Conservation (phyloP, 2,329 filamentous ascomycete species). For the Bertia moriformis region DNA sequence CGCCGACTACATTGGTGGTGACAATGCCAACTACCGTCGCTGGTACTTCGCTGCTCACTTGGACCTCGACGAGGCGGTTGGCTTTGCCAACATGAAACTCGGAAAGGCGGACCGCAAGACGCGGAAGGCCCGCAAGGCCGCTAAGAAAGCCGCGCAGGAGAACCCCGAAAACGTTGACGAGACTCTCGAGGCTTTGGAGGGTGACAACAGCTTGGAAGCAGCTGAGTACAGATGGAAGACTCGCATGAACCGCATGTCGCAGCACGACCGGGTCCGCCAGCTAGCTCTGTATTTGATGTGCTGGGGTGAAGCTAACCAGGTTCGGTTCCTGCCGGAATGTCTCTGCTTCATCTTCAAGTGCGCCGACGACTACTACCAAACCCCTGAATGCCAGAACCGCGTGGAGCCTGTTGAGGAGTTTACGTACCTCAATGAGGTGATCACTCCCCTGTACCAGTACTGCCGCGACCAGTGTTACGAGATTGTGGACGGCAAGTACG, state of each 20-base stretch:
- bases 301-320: conserved; percentile 98
- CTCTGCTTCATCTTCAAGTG: conserved; percentile 99
- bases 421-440: conserved; percentile 84
- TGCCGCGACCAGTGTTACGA: conserved; percentile 94
- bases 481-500: conserved; percentile 86
- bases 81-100: conserved; percentile 88
- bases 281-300: conserved; percentile 82
- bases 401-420: conserved; percentile 92
- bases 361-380: conserved; percentile 88
- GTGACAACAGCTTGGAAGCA: conserved; percentile 90
- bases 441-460: conserved; percentile 91
- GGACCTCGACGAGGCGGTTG: conserved; percentile 87
- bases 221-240: conserved; percentile 98
- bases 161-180: conserved; percentile 45
- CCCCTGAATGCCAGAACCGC: conserved; percentile 78
- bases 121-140: conserved; percentile 37
- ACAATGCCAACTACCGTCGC: conserved; percentile 95
- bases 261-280: conserved; percentile 88
- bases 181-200: conserved; percentile 75
- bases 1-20: conserved; percentile 94
- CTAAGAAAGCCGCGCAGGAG: conserved; percentile 28
- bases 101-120: conserved; percentile 21
- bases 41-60: conserved; percentile 99
- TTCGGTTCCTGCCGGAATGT: conserved; percentile 91
- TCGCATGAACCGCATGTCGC: conserved; percentile 98